Base-by-base conservation (phyloP, 257 asterid genomes). In the Capsicum baccatum region DNA sequence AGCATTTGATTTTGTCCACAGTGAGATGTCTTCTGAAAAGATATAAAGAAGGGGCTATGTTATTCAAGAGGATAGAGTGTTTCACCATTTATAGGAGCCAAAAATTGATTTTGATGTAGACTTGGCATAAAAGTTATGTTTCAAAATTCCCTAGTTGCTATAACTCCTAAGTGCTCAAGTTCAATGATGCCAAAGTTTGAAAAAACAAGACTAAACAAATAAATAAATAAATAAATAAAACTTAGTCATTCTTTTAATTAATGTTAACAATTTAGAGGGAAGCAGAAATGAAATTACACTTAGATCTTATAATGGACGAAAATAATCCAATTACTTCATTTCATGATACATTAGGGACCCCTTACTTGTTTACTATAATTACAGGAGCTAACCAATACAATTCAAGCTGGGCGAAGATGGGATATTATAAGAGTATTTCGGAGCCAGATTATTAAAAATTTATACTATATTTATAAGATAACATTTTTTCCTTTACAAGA, bases 101-200 rank as follows among this genome's bases (percentile, higher is more conserved):
- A 76, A 52, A 76, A 26, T 8, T 54, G 81, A 78, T 76, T 69
- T 78, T 78, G 81, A 78, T 4, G 64, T 54, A 78, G 64, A 54
- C 50, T 78, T 78, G 47, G 26, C 48, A 78, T 35, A 13, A 26
- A 78, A 14, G 64, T 78, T 78, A 78, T 78, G 26, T 76, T 54
- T 54, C 64, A 78, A 78, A 78, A 78, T 78, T 76, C 64, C 64
- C 15, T 54, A 21, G 48, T 70, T 70, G 52, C 52, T 37, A 68
- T 37, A 68, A 37, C 26, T 58, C 9, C 3, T 10, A 37, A 37
- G 9, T 68, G 52, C 52, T 37, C 76, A 68, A 68, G 21, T 68
- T 1, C 76, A 68, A 68, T 68, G 52, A 68, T 68, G 76, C 26
- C 42, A 68, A 68, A 68, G 76, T 68, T 7, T 68, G 76, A 68